phyloP scores from a whole-genome alignment of 129 eudicot species.

The Pulicaria dysenterica region DNA sequence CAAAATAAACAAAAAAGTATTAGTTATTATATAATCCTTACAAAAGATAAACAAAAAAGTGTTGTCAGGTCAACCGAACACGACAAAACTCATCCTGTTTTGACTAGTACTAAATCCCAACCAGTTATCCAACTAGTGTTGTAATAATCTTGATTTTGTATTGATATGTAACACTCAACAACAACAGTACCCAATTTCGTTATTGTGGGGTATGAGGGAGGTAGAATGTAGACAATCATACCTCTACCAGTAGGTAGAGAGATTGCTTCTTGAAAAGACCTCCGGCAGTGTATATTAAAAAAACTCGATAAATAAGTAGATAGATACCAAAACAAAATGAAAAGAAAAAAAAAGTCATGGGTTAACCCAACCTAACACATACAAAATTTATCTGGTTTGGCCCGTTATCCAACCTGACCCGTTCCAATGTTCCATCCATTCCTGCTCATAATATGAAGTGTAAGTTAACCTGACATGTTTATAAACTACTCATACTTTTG shows the following conservation, averaged over 20 bases:
- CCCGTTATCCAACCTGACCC: neutral
- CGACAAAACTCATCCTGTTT: neutral
- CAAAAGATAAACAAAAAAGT: neutral
- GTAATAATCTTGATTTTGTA: neutral
- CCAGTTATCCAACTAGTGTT: neutral
- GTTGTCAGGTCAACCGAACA: neutral
- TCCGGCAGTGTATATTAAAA: no score
- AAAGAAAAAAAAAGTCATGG: no score
- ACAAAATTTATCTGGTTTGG: neutral
- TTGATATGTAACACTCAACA: no score
- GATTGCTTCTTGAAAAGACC: no score
- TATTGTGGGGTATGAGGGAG: no score
- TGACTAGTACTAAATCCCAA: neutral
- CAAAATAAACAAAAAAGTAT: neutral
- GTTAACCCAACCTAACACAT: neutral
- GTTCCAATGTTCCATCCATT: no score
- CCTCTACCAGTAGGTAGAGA: no score
- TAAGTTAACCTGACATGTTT: neutral
- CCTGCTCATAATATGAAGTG: neutral
- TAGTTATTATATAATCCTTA: neutral
- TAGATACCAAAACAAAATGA: no score
- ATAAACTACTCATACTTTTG: constrained; percentile 4
- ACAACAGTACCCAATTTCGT: no score
- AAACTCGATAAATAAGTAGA: no score
- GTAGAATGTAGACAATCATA: no score